Conservation (phyloP, 345 rosid genomes). For the Salix caprea region DNA sequence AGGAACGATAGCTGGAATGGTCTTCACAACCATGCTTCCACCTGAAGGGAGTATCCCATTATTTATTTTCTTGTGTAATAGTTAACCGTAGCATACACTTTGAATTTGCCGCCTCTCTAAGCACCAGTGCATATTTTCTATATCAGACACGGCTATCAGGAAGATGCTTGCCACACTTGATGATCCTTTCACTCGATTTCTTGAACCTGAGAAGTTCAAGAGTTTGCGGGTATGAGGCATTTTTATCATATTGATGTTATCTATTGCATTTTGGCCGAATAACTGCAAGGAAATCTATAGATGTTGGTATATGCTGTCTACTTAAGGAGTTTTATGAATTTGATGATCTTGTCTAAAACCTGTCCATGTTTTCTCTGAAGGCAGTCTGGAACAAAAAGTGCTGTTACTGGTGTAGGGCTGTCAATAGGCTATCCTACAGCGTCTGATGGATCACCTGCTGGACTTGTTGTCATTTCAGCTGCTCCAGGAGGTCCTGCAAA, state of each 20-base stretch:
- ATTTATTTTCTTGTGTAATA: not conserved
- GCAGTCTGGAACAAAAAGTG: constrained; percentile 97
- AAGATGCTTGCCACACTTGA: constrained; percentile 88
- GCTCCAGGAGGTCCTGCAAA: constrained; percentile 90
- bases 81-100: not conserved
- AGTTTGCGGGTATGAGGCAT: constrained; percentile 68
- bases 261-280: constrained; percentile 7
- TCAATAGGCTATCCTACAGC: constrained; percentile 81
- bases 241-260: constrained; percentile 19
- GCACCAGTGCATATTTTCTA: constrained; percentile 17
- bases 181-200: constrained; percentile 91
- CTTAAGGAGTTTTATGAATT: not conserved
- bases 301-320: not conserved
- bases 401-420: constrained; percentile 89
- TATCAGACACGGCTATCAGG: constrained; percentile 71
- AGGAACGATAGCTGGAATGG: too few species aligned
- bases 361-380: constrained; percentile 61
- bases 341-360: constrained; percentile 17
- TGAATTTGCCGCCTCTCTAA: not conserved
- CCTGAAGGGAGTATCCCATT: not conserved
- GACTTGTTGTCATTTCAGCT: constrained; percentile 82
- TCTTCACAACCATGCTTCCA: not conserved
- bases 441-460: constrained; percentile 49
- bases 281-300: not conserved
- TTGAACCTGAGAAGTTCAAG: constrained; percentile 89